Evolutionary conservation across 169 alveolate genomes (phyloP).

Genomic region (Eimeria maxima): DNA sequence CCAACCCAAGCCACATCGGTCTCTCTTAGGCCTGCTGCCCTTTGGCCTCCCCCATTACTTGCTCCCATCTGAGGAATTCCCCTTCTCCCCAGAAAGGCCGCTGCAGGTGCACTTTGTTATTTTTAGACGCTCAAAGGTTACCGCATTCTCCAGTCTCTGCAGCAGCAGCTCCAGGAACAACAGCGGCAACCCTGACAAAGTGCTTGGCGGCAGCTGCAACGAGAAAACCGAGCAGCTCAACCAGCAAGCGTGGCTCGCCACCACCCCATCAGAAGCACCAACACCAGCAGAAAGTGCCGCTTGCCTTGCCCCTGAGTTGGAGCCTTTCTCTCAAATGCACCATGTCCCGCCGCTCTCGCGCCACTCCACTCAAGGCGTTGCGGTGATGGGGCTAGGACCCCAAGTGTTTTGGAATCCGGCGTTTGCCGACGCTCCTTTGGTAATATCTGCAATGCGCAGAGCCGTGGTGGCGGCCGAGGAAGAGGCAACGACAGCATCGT

Average conservation of each 20-base stretch:
- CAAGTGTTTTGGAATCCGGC: conserved; percentile 63
- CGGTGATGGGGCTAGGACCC: conserved; percentile 53
- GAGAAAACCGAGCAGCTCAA: neutral
- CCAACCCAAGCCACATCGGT: neutral
- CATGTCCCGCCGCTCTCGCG: conserved; percentile 9
- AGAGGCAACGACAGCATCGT: neutral
- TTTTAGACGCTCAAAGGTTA: conserved; percentile 46
- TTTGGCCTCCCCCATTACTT: conserved; percentile 13
- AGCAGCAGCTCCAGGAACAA: neutral
- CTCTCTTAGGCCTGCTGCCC: conserved; percentile 45
- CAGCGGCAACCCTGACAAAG: neutral
- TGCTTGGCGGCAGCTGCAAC: neutral
- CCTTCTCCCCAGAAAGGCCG: conserved; percentile 62
- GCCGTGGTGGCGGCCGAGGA: conserved; percentile 36
- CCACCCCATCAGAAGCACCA: neutral
- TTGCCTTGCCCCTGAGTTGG: conserved; percentile 19
- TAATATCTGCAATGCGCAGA: neutral
- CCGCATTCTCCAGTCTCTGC: neutral
- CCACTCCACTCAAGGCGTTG: conserved; percentile 56
- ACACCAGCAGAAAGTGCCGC: neutral
- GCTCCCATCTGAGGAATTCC: conserved; percentile 8
- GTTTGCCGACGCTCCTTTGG: conserved; percentile 2
- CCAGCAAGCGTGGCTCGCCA: neutral
- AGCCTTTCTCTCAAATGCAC: neutral
- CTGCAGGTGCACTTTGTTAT: conserved; percentile 69